These are phyloP conservation scores for Sisymbrium altissimum DNA, from an alignment of 345 rosid species.

Conservation along the genomic window DNA sequence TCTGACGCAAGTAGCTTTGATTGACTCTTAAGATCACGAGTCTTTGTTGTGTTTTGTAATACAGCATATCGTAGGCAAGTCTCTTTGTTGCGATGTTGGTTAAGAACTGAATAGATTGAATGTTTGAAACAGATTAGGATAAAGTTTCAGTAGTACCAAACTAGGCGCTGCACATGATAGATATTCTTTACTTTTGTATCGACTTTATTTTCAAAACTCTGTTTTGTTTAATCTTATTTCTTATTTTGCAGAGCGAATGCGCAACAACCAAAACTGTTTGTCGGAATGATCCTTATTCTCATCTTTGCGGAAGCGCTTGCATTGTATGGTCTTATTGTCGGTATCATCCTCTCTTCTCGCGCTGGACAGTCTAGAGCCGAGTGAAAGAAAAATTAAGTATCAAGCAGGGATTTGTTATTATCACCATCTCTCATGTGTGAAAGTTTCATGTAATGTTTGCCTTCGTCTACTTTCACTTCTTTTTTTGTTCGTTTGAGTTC, in stretches of 20 bases:
- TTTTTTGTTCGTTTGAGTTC: background rate
- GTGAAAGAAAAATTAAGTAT: background rate
- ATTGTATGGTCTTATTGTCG: constrained; percentile 77
- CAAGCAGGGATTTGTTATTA: background rate
- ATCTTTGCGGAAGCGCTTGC: constrained; percentile 96
- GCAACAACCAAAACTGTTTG: constrained; percentile 83
- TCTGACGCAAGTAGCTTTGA: background rate
- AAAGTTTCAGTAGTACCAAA: background rate
- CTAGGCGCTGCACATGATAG: background rate
- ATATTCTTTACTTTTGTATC: background rate
- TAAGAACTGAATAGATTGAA: background rate
- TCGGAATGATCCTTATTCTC: constrained; percentile 92
- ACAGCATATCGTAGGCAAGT: background rate
- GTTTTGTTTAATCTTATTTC: background rate
- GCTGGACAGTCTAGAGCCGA: constrained; percentile 92
- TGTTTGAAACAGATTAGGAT: background rate
- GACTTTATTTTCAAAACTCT: background rate
- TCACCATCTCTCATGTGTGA: background rate
- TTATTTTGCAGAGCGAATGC: constrained; percentile 70
- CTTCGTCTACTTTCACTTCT: background rate
- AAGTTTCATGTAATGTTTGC: background rate
- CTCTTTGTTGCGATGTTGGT: background rate
- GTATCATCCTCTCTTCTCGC: constrained; percentile 87
- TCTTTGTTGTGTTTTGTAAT: background rate
- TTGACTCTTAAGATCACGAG: background rate